A percentile compares a stretch with the other conserved stretches of the same genome.
Conservation (phyloP, 352 stramenopile genomes). For the Globisporangium alternatum region DNA sequence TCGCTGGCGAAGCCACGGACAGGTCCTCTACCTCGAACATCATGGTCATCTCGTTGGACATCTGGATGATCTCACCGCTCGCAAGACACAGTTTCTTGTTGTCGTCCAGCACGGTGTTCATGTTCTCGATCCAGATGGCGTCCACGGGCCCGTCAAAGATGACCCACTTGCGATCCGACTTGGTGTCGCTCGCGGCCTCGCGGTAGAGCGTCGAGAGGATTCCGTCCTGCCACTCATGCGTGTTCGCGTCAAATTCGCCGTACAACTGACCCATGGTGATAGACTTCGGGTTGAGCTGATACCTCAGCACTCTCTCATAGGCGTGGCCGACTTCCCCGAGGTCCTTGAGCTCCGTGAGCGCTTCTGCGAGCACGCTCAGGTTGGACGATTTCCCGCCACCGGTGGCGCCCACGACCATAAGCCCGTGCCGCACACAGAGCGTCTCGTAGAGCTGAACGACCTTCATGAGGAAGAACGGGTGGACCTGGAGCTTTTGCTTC, state of each 20-base stretch:
- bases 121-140: constrained; percentile 97
- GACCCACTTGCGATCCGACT: constrained; percentile 91
- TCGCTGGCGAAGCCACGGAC: constrained; percentile 91
- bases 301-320: constrained; percentile 86
- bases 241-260: constrained; percentile 94
- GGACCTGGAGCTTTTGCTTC: constrained; percentile 77
- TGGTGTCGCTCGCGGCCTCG: constrained; percentile 86
- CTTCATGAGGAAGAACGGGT: constrained; percentile 93
- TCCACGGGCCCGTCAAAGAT: constrained; percentile 95
- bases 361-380: constrained; percentile 81
- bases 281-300: constrained; percentile 93
- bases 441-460: constrained; percentile 95
- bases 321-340: constrained; percentile 68
- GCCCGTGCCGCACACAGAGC: constrained; percentile 91
- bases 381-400: constrained; percentile 91
- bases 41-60: constrained; percentile 95
- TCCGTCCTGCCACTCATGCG: constrained; percentile 94
- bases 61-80: constrained; percentile 94
- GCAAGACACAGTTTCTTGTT: constrained; percentile 96
- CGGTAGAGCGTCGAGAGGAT: constrained; percentile 91
- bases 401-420: constrained; percentile 95
- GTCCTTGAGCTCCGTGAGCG: constrained; percentile 84
- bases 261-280: constrained; percentile 97
- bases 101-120: constrained; percentile 96
- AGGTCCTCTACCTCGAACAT: constrained; percentile 97